Conservation (phyloP, 2,329 filamentous ascomycete species). For the Chlorencoelia australis region DNA sequence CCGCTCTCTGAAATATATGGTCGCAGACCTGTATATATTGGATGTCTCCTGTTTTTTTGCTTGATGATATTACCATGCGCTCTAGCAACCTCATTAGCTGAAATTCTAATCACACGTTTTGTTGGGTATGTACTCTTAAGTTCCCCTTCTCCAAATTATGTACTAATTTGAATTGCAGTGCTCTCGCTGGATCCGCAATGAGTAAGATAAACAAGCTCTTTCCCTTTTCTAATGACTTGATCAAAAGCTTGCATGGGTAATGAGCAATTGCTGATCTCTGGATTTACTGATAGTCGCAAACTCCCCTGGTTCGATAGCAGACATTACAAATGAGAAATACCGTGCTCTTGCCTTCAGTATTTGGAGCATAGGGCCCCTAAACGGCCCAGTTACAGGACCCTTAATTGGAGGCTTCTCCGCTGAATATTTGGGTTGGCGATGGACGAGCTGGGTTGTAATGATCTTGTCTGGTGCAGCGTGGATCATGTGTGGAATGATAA, state of each 20-base stretch:
- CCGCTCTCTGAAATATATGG: slow-evolving; percentile 65
- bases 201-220: too few relatives aligned
- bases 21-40: slow-evolving; percentile 57
- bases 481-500: slow-evolving; percentile 46
- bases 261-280: too few relatives aligned
- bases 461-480: slow-evolving; percentile 59
- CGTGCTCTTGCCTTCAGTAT: slow-evolving; percentile 75
- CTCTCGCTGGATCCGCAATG: slow-evolving; percentile 67
- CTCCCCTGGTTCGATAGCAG: slow-evolving; percentile 70
- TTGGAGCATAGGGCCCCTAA: slow-evolving; percentile 77
- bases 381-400: slow-evolving; percentile 57
- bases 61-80: slow-evolving; percentile 64
- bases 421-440: slow-evolving; percentile 75
- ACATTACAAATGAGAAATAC: slow-evolving; percentile 72
- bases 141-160: background rate
- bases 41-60: slow-evolving; percentile 53
- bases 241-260: too few relatives aligned
- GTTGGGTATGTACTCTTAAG: slow-evolving; percentile 46
- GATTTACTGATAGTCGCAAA: too few relatives aligned
- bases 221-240: too few relatives aligned
- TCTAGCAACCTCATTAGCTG: slow-evolving; percentile 54
- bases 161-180: slow-evolving; percentile 28
- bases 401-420: slow-evolving; percentile 74
- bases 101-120: slow-evolving; percentile 64
- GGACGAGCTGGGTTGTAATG: slow-evolving; percentile 73